Evolutionary conservation across 768 basidiomycete species (phyloP).

Genomic region (Calocybe gangraenosa): DNA sequence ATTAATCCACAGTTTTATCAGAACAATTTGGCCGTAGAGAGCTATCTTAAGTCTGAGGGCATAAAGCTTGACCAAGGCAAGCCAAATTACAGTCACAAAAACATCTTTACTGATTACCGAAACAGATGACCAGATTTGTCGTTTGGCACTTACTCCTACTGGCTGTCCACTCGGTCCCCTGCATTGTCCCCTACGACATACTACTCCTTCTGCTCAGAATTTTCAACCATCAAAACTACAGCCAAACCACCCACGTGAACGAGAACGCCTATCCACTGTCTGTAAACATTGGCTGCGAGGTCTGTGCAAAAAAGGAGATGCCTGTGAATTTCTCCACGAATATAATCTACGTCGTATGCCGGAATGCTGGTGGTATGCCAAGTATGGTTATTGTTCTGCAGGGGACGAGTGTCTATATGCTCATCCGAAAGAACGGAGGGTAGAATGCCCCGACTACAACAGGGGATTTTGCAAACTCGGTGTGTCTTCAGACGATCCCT

Average conservation of each 20-base stretch:
- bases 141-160: slow-evolving; percentile 70
- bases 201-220: slow-evolving; percentile 80
- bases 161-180: slow-evolving; percentile 91
- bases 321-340: slow-evolving; percentile 98
- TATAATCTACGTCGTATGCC: slow-evolving; percentile 98
- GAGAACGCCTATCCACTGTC: slow-evolving; percentile 84
- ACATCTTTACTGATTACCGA: background rate
- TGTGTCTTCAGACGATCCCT: slow-evolving; percentile 31
- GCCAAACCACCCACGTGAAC: slow-evolving; percentile 78
- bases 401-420: slow-evolving; percentile 98
- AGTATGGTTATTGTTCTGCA: slow-evolving; percentile 95
- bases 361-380: slow-evolving; percentile 98
- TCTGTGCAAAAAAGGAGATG: slow-evolving; percentile 96
- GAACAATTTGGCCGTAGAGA: slow-evolving; percentile 81
- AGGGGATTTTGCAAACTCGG: slow-evolving; percentile 95
- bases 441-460: slow-evolving; percentile 94
- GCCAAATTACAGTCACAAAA: slow-evolving; percentile 27
- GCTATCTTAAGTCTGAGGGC: slow-evolving; percentile 75
- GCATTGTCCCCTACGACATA: slow-evolving; percentile 90
- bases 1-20: slow-evolving; percentile 93
- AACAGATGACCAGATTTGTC: slow-evolving; percentile 92
- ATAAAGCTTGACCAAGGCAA: slow-evolving; percentile 91
- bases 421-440: slow-evolving; percentile 85
- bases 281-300: slow-evolving; percentile 99
- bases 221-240: slow-evolving; percentile 84